Base-by-base conservation (phyloP, 768 basidiomycete genomes). In the Boletus rubroflammeus region DNA sequence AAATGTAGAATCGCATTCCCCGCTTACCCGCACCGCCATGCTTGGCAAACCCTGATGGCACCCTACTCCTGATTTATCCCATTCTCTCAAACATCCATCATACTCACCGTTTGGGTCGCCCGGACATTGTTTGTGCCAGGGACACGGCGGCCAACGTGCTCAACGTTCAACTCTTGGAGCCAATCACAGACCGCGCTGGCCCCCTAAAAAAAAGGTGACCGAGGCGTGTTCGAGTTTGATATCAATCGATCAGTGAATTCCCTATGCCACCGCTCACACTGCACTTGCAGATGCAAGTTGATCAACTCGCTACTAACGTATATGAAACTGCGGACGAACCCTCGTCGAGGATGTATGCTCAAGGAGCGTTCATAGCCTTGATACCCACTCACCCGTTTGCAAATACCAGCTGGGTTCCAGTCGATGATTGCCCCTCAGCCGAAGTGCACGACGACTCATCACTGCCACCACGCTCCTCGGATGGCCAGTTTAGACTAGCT, bases 141-240 rank as follows among this genome's bases (percentile, higher is more conserved):
- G 17, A 42, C 47, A n/a, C 32, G 3, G 23, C 39, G 34, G 4
- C 7, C 55, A 45, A 38, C 62, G 35, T 51, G 51, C 35, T 53
- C 47, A 39, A 39, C 19, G 10, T 25, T 10, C 51, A 44, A 35
- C 35, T 50, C 51, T 61, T 47, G 60, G 51, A 58, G 56, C 56
- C 32, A 28, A 47, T 51, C 61, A 60, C 41, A 36, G 60, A 40
- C 51, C 32, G 6, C 13, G 9, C 50, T 48, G 3, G 43, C 26
- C 50, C 26, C 25, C 31, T 28, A 17, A 34, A 31, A 38, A 38
- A 23, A 34, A 21, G 29, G 34, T 31, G 26, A 47, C 15, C 28
- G 52, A 47, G 47, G 59, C 53, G 46, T 49, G 23, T 47, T 31
- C 14, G 10, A 6, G 26, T 43, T 39, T 45, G 34, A 31, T 28